A percentile compares a stretch with the other conserved stretches of the same genome.
Conservation (phyloP, 768 basidiomycete genomes). For the Leccinum rimulosum region DNA sequence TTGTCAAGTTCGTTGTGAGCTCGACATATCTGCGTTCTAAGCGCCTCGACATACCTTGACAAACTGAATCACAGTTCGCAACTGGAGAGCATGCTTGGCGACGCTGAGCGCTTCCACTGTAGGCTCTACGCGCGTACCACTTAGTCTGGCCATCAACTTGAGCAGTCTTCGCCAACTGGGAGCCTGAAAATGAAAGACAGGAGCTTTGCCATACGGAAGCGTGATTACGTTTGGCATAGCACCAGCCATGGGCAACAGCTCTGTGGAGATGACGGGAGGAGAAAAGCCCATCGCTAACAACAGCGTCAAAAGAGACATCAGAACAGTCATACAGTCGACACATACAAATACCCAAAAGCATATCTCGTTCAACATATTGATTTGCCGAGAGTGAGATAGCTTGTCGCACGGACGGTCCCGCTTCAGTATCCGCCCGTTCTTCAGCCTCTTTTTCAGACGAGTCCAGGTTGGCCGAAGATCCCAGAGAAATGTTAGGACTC, state of each 20-base stretch:
- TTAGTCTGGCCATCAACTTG: constrained; percentile 71
- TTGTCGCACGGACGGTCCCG: constrained; percentile 17
- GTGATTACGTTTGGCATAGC: constrained; percentile 72
- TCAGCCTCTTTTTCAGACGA: constrained; percentile 20
- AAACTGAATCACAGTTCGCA: constrained; percentile 79
- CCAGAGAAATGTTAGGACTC: constrained; percentile 25
- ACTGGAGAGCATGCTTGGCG: constrained; percentile 51
- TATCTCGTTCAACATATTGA: constrained; percentile 55
- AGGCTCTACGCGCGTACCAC: constrained; percentile 67
- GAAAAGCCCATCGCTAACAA: constrained; percentile 64
- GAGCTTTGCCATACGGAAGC: constrained; percentile 64
- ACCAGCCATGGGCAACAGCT: constrained; percentile 46
- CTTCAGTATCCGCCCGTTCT: constrained; percentile 11
- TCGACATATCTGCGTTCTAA: not conserved
- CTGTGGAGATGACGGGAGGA: constrained; percentile 51
- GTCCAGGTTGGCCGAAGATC: constrained; percentile 13
- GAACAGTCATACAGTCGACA: constrained; percentile 20
- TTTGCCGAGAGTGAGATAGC: constrained; percentile 26
- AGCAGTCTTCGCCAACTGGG: constrained; percentile 73
- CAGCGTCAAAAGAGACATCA: constrained; percentile 7
- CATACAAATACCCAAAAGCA: constrained; percentile 64
- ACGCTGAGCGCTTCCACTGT: constrained; percentile 63
- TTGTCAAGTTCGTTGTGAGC: constrained; percentile 26
- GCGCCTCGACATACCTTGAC: constrained; percentile 52
- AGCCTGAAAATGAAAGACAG: constrained; percentile 70